Base-by-base conservation (phyloP, 176 grass and related monocot genomes). In the Oryza glaberrima region DNA sequence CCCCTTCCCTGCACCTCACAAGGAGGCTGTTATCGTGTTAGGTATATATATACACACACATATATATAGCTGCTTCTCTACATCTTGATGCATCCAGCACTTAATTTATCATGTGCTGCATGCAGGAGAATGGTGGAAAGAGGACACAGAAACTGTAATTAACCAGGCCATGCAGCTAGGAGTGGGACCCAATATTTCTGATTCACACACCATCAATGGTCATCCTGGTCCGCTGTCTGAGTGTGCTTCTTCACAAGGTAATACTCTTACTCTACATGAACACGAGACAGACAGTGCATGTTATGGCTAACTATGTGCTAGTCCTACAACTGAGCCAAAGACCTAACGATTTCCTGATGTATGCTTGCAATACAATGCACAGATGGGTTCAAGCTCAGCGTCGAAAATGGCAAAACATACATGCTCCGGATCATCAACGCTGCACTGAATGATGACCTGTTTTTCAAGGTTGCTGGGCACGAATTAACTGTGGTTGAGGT, bases 341-440 rank as follows among this genome's bases (percentile, higher is more conserved):
- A 25, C 52, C 20, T 56, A 35, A 3, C 0, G 20, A 56, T 67
- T 30, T 84, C 34, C 70, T 45, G 67, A 11, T 88, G 51, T 35
- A 51, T 77, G 58, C 52, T 61, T 1, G 44, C 73, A 13, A 35
- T 67, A 65, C 58, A 68, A 2, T 73, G 75, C 66, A 66, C 81
- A 87, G 90, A 94, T 36, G 84, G 86, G 28, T 94, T 82, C 81
- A 92, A 79, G 69, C 64, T 94, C 43, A 65, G 83, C 22, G 92
- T 94, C 43, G 84, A 94, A 46, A 89, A 73, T 61, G 87, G 90
- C 32, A 92, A 85, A 78, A 94, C 73, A 4, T 94, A 92, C 78
- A 79, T 94, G 81, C 90, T 94, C 15, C 87, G 92, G 56, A 92
- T 94, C 82, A 89, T 95, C 90, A 95, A 95, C 28, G 94, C 94